phyloP scores from a whole-genome alignment of 129 eudicot genomes.

The Chrysanthemum makinoi region DNA sequence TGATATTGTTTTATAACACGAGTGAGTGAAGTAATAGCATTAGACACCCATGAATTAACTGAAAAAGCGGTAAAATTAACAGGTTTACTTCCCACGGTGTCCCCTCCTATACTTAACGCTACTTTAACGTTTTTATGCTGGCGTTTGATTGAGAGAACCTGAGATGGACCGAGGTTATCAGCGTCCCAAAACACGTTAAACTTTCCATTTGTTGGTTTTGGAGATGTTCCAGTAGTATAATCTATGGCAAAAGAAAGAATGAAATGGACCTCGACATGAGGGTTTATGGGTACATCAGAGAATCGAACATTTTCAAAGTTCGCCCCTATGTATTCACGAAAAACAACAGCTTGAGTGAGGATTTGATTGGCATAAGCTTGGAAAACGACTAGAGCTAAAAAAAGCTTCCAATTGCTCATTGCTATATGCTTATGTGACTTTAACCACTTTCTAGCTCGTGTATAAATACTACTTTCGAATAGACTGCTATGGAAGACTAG shows the following conservation, averaged over 20 bases:
- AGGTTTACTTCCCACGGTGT: conserved; percentile 23
- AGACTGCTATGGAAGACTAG: conserved; percentile 5
- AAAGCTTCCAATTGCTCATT: conserved; percentile 26
- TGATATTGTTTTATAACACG: conserved; percentile 31
- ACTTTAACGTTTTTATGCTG: conserved; percentile 39
- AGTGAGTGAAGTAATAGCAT: conserved; percentile 45
- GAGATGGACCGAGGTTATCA: conserved; percentile 38
- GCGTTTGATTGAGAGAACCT: conserved; percentile 37
- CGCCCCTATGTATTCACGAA: conserved; percentile 51
- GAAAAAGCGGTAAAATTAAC: conserved; percentile 32
- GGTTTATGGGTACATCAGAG: conserved; percentile 47
- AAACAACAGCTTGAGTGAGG: conserved; percentile 23
- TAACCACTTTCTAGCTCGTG: background rate
- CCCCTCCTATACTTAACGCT: conserved; percentile 50
- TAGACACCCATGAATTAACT: conserved; percentile 43
- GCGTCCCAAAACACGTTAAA: conserved; percentile 45
- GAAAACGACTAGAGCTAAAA: conserved; percentile 25
- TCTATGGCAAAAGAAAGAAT: conserved; percentile 50
- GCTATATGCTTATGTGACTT: conserved; percentile 2
- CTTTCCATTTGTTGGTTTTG: conserved; percentile 43
- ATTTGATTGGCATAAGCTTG: conserved; percentile 19
- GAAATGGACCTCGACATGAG: conserved; percentile 38
- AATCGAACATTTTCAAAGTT: conserved; percentile 36
- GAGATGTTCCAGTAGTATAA: conserved; percentile 29
- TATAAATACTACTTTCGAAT: conserved; percentile 20